Conservation (phyloP, 2,329 filamentous ascomycete species). For the Microsporum ferrugineum region DNA sequence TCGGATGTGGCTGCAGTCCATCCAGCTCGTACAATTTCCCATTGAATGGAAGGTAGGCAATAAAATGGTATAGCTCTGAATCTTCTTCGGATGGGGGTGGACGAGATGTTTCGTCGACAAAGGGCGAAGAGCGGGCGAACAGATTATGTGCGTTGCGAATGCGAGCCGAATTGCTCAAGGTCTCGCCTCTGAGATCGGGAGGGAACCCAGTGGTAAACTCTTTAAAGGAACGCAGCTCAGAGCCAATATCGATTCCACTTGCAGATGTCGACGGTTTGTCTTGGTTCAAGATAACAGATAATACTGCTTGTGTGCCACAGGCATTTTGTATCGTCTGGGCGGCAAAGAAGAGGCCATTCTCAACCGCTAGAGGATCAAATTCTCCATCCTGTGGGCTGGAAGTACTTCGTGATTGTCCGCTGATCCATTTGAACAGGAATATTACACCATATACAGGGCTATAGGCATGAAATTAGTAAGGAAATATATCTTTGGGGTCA, state of each 20-base stretch:
- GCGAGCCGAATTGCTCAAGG: constrained; percentile 57
- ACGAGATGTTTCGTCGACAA: constrained; percentile 78
- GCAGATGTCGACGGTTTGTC: constrained; percentile 26
- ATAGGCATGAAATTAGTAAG: constrained; percentile 3
- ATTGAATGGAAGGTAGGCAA: constrained; percentile 78
- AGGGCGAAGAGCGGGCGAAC: constrained; percentile 78
- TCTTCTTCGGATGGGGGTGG: constrained; percentile 60
- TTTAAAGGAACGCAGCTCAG: constrained; percentile 62
- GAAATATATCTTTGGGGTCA: constrained; percentile 4
- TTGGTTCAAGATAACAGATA: constrained; percentile 86
- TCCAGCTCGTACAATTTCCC: constrained; percentile 86
- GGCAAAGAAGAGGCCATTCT: constrained; percentile 74
- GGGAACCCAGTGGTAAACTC: constrained; percentile 81
- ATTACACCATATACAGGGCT: constrained; percentile 88
- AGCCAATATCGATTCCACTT: constrained; percentile 56
- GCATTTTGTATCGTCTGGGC: constrained; percentile 97
- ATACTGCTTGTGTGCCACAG: constrained; percentile 88
- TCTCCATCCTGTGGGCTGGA: constrained; percentile 64
- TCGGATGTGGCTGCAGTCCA: constrained; percentile 83
- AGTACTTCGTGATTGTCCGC: constrained; percentile 52
- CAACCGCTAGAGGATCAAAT: constrained; percentile 64
- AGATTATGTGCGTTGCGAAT: constrained; percentile 78
- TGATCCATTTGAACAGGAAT: constrained; percentile 85
- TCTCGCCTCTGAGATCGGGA: constrained; percentile 59
- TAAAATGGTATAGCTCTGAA: constrained; percentile 85